Evolutionary conservation across 2,329 filamentous ascomycete species (phyloP).

Genomic region (Eutypa lata): DNA sequence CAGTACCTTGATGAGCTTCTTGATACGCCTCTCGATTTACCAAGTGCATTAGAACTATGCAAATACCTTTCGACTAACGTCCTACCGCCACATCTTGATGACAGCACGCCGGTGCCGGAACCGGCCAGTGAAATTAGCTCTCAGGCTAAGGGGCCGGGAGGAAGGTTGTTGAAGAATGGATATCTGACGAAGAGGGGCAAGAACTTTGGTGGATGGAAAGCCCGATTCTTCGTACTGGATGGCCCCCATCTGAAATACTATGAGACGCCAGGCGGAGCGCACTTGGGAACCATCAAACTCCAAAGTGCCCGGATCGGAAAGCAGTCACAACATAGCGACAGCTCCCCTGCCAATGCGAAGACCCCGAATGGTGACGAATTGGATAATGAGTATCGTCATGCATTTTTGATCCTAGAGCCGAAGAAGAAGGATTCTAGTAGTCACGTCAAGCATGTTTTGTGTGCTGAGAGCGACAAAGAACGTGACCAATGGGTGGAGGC

Average conservation of each 20-base stretch:
- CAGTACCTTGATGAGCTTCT: slow-evolving; percentile 82
- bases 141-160: slow-evolving; percentile 55
- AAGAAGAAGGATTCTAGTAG: slow-evolving; percentile 93
- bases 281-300: slow-evolving; percentile 91
- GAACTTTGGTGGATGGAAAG: slow-evolving; percentile 99
- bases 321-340: slow-evolving; percentile 68
- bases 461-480: slow-evolving; percentile 90
- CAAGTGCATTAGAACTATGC: slow-evolving; percentile 77
- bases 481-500: slow-evolving; percentile 92
- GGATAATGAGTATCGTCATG: slow-evolving; percentile 94
- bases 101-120: slow-evolving; percentile 40
- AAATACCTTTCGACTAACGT: slow-evolving; percentile 74
- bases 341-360: slow-evolving; percentile 60
- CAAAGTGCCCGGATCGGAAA: slow-evolving; percentile 90
- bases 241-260: slow-evolving; percentile 77
- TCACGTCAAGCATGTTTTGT: slow-evolving; percentile 88
- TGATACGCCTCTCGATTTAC: slow-evolving; percentile 75
- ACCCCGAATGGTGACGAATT: slow-evolving; percentile 62
- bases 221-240: slow-evolving; percentile 62
- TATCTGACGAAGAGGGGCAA: slow-evolving; percentile 97
- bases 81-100: slow-evolving; percentile 60
- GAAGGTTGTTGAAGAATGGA: slow-evolving; percentile 73
- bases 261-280: slow-evolving; percentile 83
- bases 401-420: slow-evolving; percentile 89
- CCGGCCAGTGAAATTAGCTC: slow-evolving; percentile 33